Evolutionary conservation across 306 rosid genomes (phyloP), one percentile per base, ranked within the genome.

Genomic region (Gillenia trifoliata): DNA sequence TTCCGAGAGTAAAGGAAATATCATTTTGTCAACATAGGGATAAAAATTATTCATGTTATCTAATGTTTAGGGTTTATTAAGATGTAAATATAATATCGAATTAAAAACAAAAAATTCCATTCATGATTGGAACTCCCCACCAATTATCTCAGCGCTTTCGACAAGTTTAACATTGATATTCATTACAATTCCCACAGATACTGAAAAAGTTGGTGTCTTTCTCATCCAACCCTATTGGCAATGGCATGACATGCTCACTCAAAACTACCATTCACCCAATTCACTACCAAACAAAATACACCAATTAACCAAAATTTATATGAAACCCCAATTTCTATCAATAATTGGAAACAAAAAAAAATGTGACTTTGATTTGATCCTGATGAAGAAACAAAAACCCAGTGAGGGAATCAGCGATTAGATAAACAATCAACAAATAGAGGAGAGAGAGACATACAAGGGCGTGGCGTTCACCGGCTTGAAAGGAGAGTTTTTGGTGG

Each of bases 401-500:
- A 73, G 29, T 33, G 3, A 9, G 34, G 34, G 26, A 3, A 22
- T 26, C n/a, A 13, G 20, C 64, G 1, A 60, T 13, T 28, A 60
- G 64, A 60, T 60, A 25, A 60, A 28, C 19, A 60, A 13, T 28
- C 8, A 28, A 13, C 34, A 13, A 26, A 25, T 26, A 28, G 28
- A 60, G 16, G 13, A 31, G 25, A 61, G 6, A 29, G 36, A 45
- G 73, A 49, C 74, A 73, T 71, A 93, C 98, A 79, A 88, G 87
- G 75, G 89, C 92, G 83, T 91, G 92, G 11, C 98, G 97, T 85
- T 93, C 98, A 38, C 98, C 98, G 75, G 97, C 92, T 79, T 91
- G 98, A 79, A 93, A 93, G 66, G 98, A 91, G 75, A 91, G 89
- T 57, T 88, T 87, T 57, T 93, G 97, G 40, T 93, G 93, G 77